Conservation (phyloP, 768 basidiomycete genomes). For the Naematelia encephala region DNA sequence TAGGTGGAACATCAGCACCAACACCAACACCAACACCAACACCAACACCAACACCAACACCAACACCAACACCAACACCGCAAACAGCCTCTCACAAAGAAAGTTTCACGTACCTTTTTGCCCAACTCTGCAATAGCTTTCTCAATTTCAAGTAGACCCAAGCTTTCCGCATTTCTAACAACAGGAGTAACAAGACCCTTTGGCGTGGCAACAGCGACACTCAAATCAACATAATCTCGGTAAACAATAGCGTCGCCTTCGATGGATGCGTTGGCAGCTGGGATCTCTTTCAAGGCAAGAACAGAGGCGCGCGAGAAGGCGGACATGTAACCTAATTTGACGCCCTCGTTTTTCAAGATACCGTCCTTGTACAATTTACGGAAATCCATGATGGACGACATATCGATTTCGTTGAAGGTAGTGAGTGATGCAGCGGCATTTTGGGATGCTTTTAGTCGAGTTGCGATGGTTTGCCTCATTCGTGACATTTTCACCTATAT, state of each 20-base stretch:
- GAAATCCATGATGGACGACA: constrained; percentile 92
- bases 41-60: too few species aligned
- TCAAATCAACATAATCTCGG: constrained; percentile 67
- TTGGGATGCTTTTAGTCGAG: constrained; percentile 96
- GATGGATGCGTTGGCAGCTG: constrained; percentile 88
- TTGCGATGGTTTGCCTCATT: constrained; percentile 95
- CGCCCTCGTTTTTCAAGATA: constrained; percentile 82
- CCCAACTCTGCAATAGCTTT: constrained; percentile 84
- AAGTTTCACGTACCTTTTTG: constrained; percentile 68
- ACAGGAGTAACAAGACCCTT: constrained; percentile 97
- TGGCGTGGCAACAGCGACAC: constrained; percentile 93
- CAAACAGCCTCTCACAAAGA: too few species aligned
- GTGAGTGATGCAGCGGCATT: constrained; percentile 94
- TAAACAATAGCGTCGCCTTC: constrained; percentile 88
- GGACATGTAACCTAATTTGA: constrained; percentile 98
- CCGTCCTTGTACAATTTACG: constrained; percentile 90
- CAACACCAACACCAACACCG: too few species aligned
- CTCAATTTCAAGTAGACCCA: constrained; percentile 89
- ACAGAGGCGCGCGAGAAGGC: constrained; percentile 85
- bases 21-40: background rate
- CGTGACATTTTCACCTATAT: constrained; percentile 93
- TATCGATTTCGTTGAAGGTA: constrained; percentile 99
- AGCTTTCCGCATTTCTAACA: constrained; percentile 79
- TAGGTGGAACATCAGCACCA: constrained; percentile 6
- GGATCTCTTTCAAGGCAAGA: constrained; percentile 84